Evolutionary conservation across 768 basidiomycete species (phyloP).

Genomic region (Russula emetica): DNA sequence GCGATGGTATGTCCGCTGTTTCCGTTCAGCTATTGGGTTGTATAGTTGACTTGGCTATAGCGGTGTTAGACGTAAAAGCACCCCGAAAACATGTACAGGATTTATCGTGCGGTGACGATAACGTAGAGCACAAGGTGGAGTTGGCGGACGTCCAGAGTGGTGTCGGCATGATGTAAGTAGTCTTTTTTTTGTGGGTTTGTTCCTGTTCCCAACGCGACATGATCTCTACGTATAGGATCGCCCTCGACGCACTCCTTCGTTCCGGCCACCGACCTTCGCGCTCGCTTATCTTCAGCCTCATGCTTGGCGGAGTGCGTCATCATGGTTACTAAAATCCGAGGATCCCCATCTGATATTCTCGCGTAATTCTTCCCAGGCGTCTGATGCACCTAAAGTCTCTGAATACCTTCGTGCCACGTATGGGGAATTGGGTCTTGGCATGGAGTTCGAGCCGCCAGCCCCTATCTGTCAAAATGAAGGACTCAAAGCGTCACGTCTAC

Average conservation of each 20-base stretch:
- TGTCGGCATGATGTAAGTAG: conserved; percentile 9
- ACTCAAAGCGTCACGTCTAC: too few species aligned
- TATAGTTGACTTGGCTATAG: background rate
- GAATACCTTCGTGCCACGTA: conserved; percentile 5
- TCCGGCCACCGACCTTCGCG: conserved; percentile 10
- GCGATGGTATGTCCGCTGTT: conserved; percentile 1
- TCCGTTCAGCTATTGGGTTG: background rate
- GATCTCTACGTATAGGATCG: background rate
- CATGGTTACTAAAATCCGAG: background rate
- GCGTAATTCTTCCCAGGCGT: background rate
- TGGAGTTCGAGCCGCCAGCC: background rate
- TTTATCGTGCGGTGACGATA: background rate
- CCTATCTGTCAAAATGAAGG: background rate
- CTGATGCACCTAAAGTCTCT: conserved; percentile 6
- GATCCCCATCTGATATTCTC: background rate
- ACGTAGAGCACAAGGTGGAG: background rate
- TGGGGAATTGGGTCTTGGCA: background rate
- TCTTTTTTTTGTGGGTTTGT: background rate
- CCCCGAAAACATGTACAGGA: background rate
- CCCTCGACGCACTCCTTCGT: conserved; percentile 4
- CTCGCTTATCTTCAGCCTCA: conserved; percentile 4
- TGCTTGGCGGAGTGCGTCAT: conserved; percentile 12
- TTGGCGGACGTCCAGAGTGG: conserved; percentile 6
- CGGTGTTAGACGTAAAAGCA: background rate
- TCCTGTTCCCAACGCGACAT: background rate